Evolutionary conservation across 2,329 filamentous ascomycete species (phyloP), one percentile per base, ranked within the genome.

Genomic region (Furcasterigmium sp.): DNA sequence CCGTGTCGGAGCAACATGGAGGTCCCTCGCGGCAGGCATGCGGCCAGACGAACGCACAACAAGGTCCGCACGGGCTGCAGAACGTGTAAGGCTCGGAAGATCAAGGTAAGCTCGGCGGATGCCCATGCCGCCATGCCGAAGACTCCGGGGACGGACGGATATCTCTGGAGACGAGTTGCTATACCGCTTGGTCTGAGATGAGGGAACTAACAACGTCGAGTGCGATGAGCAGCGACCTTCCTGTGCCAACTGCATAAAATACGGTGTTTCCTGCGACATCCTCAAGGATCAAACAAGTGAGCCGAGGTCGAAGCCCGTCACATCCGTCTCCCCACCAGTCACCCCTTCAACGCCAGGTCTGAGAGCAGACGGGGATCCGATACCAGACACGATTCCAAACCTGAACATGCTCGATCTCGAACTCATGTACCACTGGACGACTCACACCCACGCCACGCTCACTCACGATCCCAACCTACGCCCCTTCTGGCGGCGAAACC

Each of bases 361-460:
- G 23, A 34, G 32, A 13, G 26, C 37, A 39, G 36, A 19, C 20
- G 41, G 8, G 18, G 25, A 14, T 45, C 38, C 14, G 30, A 7
- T 17, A 15, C n/a, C 41, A 34, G 37, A 21, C 11, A 20, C 43
- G n/a, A 41, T 46, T 20, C 46, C 51, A 26, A 42, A 49, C 7
- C 52, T 69, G 15, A 67, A 68, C 19, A 49, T 72, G 2, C 51
- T 65, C 10, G 71, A 77, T 37, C 61, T 77, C 8, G 72, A 78
- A 49, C 63, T 79, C 2, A 59, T 79, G 7, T 72, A 78, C 51
- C 72, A 78, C 55, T 78, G 66, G 48, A 67, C 64, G 36, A 70
- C 66, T 1, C 67, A 65, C 10, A 78, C 75, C 1, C 67, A 65
- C 41, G 58, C 64, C n/a, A 76, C 73, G 0, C 56, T 78, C 3